phyloP scores from a whole-genome alignment of 2,329 filamentous ascomycete species.

The Tolypocladium guangdongense region DNA sequence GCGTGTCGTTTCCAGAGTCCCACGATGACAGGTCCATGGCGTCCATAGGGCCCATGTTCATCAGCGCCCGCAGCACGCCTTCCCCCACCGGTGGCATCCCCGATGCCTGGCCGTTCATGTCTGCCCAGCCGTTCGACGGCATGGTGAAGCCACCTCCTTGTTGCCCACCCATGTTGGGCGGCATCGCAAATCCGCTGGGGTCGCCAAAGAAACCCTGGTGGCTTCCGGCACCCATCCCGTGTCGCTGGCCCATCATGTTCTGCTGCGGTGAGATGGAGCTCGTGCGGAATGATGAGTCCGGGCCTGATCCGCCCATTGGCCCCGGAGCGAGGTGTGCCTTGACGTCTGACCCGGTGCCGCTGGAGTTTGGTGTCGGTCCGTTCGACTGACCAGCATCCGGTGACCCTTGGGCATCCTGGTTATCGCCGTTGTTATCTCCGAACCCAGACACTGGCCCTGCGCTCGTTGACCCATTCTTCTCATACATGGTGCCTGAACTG shows the following conservation, averaged over 20 bases:
- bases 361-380: conserved; percentile 50
- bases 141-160: conserved; percentile 27
- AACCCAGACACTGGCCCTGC: conserved; percentile 24
- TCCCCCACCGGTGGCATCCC: conserved; percentile 46
- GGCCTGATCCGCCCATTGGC: conserved; percentile 25
- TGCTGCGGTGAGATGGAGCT: conserved; percentile 38
- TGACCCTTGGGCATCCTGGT: conserved; percentile 36
- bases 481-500: conserved; percentile 21
- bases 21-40: conserved; percentile 44
- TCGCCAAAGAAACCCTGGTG: conserved; percentile 29
- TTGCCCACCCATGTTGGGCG: conserved; percentile 10
- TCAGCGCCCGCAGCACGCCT: conserved; percentile 44
- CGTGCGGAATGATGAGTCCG: conserved; percentile 36
- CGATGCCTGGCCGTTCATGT: conserved; percentile 25
- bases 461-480: conserved; percentile 17
- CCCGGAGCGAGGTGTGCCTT: conserved; percentile 16
- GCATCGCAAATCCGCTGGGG: conserved; percentile 24
- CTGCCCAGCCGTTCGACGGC: conserved; percentile 31
- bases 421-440: conserved; percentile 31
- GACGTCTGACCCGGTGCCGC: conserved; percentile 20
- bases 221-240: conserved; percentile 21
- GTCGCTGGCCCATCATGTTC: conserved; percentile 24
- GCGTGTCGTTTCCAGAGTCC: conserved; percentile 25
- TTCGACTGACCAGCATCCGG: conserved; percentile 39
- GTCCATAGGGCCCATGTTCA: conserved; percentile 50